Evolutionary conservation across 2,329 filamentous ascomycete species (phyloP).

Genomic region (Pestalotiopsis sp.): DNA sequence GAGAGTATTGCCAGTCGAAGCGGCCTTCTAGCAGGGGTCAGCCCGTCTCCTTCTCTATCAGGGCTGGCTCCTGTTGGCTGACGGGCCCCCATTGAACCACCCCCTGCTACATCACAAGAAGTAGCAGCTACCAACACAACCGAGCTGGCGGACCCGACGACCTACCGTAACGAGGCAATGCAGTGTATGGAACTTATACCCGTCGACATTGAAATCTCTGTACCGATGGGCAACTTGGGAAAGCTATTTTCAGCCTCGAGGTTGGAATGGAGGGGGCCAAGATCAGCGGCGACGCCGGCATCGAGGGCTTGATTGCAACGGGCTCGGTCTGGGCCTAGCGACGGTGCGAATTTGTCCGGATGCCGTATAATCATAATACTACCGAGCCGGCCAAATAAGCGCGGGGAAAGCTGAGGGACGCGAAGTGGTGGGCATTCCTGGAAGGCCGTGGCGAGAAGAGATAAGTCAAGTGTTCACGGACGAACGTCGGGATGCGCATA

Average conservation of each 20-base stretch:
- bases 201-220: neutral
- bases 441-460: neutral
- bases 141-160: neutral
- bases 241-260: neutral
- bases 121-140: neutral
- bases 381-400: neutral
- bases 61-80: neutral
- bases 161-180: neutral
- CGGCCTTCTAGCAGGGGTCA: neutral
- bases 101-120: neutral
- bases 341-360: neutral
- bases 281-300: neutral
- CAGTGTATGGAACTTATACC: neutral
- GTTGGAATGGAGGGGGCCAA: neutral
- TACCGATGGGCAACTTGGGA: neutral
- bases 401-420: neutral
- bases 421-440: neutral
- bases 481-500: too few relatives aligned
- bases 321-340: neutral
- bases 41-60: neutral
- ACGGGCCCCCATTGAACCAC: neutral
- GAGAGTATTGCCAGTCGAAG: neutral
- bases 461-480: too few relatives aligned
- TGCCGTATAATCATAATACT: neutral
- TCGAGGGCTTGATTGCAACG: neutral